These are phyloP conservation scores for Penicillium paneum DNA, from an alignment of 2,329 filamentous ascomycete genomes.

Conservation along the genomic window DNA sequence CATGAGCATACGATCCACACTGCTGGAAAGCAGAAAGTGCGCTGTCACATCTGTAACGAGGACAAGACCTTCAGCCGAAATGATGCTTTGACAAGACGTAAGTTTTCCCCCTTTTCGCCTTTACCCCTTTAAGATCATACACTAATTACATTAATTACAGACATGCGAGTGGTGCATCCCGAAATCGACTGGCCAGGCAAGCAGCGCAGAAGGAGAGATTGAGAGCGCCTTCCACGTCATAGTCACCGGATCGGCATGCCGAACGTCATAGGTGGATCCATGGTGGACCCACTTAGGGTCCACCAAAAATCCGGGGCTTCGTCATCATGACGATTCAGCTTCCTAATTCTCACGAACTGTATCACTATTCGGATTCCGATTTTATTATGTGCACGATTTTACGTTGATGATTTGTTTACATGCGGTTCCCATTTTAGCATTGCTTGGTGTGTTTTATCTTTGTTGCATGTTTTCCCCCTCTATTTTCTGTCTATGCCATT, in stretches of 20 bases:
- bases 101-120: not conserved
- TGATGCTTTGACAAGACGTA: slow-evolving; percentile 70
- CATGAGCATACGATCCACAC: slow-evolving; percentile 99
- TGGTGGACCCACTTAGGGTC: slow-evolving; percentile 1
- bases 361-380: slow-evolving; percentile 17
- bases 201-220: slow-evolving; percentile 42
- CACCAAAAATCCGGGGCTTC: slow-evolving; percentile 8
- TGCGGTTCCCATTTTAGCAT: slow-evolving; percentile 15
- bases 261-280: slow-evolving; percentile 12
- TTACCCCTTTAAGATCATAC: slow-evolving; percentile 2
- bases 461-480: not conserved
- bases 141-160: slow-evolving; percentile 12
- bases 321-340: slow-evolving; percentile 17
- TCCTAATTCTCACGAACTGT: slow-evolving; percentile 14
- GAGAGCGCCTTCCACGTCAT: slow-evolving; percentile 14
- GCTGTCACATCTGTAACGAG: slow-evolving; percentile 87
- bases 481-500: not conserved
- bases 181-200: slow-evolving; percentile 79
- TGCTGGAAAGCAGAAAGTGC: slow-evolving; percentile 86
- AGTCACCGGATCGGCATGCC: slow-evolving; percentile 21
- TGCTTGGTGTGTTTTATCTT: slow-evolving; percentile 14
- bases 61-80: slow-evolving; percentile 97
- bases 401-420: slow-evolving; percentile 21
- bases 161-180: slow-evolving; percentile 92
- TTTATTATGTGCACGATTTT: slow-evolving; percentile 19